Evolutionary conservation across 2,329 filamentous ascomycete species (phyloP), one percentile per base, ranked within the genome.

Genomic region (Colletotrichum somersetense): DNA sequence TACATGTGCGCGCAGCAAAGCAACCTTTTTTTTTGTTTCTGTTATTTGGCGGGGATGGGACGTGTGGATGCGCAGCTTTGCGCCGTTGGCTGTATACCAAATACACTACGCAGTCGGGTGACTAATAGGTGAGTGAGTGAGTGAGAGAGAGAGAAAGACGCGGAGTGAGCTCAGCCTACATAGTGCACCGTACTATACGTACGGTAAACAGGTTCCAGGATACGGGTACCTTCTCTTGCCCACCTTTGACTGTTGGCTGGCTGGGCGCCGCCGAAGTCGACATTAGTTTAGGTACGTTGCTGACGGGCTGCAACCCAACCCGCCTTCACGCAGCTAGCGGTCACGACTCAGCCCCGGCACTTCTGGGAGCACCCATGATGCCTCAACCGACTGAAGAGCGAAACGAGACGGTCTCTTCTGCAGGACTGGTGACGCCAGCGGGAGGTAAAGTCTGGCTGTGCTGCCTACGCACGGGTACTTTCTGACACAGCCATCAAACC

Each of bases 401-500:
- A 3, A 40, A 12, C 38, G 38, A 40, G 30, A 30, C 30, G 16
- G 40, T 42, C 44, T 11, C 11, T n/a, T 46, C 20, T 46, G 44
- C 18, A 44, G 42, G 11, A 40, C 50, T 38, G 23, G 52, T 64
- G 66, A 69, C 66, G 66, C 52, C 64, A 69, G 46, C 18, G 5
- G n/a, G 46, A 64, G 26, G 59, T 69, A 61, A 48, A 30, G 30
- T 61, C 40, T 55, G 44, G 66, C 59, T 42, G 48, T 50, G 66
- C 59, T 70, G 55, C 40, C 66, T 61, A 55, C 66, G 70, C 70
- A 72, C 70, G 66, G 66, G 46, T 69, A 72, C 70, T 61, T 61
- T 70, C 59, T 70, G 70, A 72, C 66, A 70, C 70, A 65, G 70
- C 66, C n/a, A 66, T 56, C 66, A 52, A 62, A 72, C 70, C 66